Evolutionary conservation across 2,329 filamentous ascomycete genomes (phyloP).

Genomic region (Cryphonectria nitschkei): DNA sequence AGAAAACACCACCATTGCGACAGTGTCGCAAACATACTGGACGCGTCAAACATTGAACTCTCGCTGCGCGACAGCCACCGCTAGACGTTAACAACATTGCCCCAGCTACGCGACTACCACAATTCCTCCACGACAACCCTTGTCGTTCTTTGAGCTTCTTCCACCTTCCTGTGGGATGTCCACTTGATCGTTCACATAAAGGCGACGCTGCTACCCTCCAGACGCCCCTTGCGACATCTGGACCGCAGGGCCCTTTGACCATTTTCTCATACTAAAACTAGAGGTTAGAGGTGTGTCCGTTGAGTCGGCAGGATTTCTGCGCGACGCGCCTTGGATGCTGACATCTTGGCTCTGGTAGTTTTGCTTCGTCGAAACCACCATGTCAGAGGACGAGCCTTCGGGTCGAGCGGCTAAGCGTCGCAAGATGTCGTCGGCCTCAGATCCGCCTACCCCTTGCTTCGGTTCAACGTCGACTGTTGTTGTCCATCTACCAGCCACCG

Average conservation of each 20-base stretch:
- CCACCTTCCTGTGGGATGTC: background rate
- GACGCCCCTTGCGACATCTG: background rate
- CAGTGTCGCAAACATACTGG: background rate
- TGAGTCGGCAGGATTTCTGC: background rate
- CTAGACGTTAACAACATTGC: background rate
- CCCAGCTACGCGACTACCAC: background rate
- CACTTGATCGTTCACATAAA: background rate
- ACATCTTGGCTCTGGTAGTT: background rate
- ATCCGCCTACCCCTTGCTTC: background rate
- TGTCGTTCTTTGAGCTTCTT: background rate
- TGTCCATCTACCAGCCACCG: background rate
- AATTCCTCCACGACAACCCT: background rate
- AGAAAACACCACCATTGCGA: background rate
- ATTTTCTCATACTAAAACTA: background rate
- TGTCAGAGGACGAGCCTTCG: conserved; percentile 14
- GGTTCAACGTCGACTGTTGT: background rate
- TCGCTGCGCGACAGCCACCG: background rate
- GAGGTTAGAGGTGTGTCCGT: background rate
- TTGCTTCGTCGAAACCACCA: conserved; percentile 5
- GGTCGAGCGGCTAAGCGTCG: conserved; percentile 26
- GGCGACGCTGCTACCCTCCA: background rate
- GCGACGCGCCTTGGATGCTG: background rate
- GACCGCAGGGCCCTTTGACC: background rate
- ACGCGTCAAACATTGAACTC: background rate
- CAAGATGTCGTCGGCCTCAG: conserved; percentile 21